Base-by-base conservation (phyloP, 768 basidiomycete genomes). In the Naganishia antarctica region DNA sequence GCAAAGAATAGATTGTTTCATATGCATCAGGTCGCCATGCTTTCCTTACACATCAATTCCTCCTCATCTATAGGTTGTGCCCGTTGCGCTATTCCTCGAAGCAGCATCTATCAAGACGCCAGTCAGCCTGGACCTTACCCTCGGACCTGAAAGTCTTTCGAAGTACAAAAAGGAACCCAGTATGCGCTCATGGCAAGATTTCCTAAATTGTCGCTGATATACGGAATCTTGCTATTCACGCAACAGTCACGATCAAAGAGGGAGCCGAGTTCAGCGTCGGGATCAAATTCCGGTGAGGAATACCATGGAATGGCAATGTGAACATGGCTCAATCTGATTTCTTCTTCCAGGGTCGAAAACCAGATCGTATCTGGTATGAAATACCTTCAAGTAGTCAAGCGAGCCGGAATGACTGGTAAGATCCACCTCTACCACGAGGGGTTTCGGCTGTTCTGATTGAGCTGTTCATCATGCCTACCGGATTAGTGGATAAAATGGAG, bases 361-460 rank as follows among this genome's bases (percentile, higher is more conserved):
- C 87, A 87, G 46, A 90, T 98, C 74, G 87, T 91, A 51, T 75
- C 75, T 0, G 76, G 77, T 1, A 60, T 78, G 43, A 72, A 74
- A 57, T 94, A 94, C 76, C 81, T 94, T 34, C 93, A 97, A 78
- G 82, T 89, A 32, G 92, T 91, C 66, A 93, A 92, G 79, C 84
- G 87, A 5, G 78, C 84, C 3, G 86, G 88, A 8, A 32, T 93
- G 34, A 86, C 80, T 78, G 88, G 92, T 90, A 69, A 67, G 69
- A 69, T 5, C n/a, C 61, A 18, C 37, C 43, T 60, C 7, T 5
- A 9, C 4, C 26, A 3, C n/a, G 40, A 32, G 15, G 26, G 29
- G 18, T 15, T 26, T 49, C 59, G 40, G 34, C 34, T 15, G 34
- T 37, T 46, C 46, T 63, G 61, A 48, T 61, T 58, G 31, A 34